Base-by-base conservation (phyloP, 2,329 filamentous ascomycete species). In the Aotearoamyces nothofagi region DNA sequence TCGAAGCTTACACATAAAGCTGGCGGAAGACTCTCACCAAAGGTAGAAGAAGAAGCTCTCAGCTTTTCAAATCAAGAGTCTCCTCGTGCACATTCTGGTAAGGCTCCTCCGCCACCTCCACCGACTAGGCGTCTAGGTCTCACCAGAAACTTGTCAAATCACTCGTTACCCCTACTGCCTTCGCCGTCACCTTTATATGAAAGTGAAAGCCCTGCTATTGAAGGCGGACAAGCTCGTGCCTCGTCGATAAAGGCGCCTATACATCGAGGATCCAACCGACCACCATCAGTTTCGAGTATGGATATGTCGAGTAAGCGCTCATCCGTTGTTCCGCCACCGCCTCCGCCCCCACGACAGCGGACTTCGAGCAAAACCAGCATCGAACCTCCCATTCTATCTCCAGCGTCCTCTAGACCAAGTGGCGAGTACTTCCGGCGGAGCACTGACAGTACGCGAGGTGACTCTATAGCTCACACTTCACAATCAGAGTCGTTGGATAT, bases 321-420 rank as follows among this genome's bases (percentile, higher is more conserved):
- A 5, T 44, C 43, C 9, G 28, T 36, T n/a, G 34, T 42, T 17
- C 39, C 37, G 9, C 49, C 43, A 12, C 47, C 47, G 6, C 47
- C 46, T 3, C 35, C 57, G 13, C 61, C 61, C 23, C 54, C 59
- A 15, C 53, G 58, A 23, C 53, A 51, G 17, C 54, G 61, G 34
- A 52, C 50, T 9, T 54, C 54, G 3, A 55, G 51, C 42, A 49
- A 36, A 8, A 35, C 29, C 17, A 43, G 44, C 19, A 42, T 35
- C 27, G 44, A 42, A 24, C 37, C 24, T 27, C 44, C 30, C 32
- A 46, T 28, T 34, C 35, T 22, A 35, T 30, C 32, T 1, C 26
- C 37, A 6, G 27, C 29, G 14, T 40, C 40, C 10, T 31, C 30
- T 25, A 39, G 32, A 28, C 17, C 29, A 16, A 46, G 44, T 33